phyloP scores from a whole-genome alignment of 2,329 filamentous ascomycete species.

The Trichoderma gracile region DNA sequence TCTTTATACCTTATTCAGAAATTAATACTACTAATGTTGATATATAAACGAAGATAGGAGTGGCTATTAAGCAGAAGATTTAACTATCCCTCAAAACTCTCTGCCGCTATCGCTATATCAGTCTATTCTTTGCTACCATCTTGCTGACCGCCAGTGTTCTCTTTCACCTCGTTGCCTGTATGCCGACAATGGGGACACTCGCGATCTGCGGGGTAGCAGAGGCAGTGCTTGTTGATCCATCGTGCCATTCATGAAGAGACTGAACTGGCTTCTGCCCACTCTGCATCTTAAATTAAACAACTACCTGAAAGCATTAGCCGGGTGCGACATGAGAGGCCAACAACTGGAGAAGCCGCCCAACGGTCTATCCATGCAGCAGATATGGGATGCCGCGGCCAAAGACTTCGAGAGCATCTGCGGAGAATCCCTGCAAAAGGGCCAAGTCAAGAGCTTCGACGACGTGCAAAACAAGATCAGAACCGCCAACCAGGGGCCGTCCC shows the following conservation, averaged over 20 bases:
- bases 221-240: background rate
- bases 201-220: background rate
- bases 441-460: background rate
- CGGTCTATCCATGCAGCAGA: background rate
- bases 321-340: background rate
- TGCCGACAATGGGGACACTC: background rate
- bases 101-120: too few relatives aligned
- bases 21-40: too few relatives aligned
- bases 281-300: background rate
- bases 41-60: too few relatives aligned
- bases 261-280: background rate
- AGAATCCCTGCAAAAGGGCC: background rate
- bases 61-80: too few relatives aligned
- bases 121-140: background rate
- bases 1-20: too few relatives aligned
- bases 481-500: background rate
- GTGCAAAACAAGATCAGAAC: background rate
- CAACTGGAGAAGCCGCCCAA: background rate
- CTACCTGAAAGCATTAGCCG: background rate
- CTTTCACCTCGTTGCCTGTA: background rate
- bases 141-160: background rate
- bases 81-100: too few relatives aligned
- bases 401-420: constrained; percentile 1
- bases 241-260: background rate
- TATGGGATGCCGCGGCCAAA: constrained; percentile 2